A percentile compares a stretch with the other conserved stretches of the same genome.
phyloP scores from a whole-genome alignment of 345 rosid genomes.

The Microthlaspi erraticum region DNA sequence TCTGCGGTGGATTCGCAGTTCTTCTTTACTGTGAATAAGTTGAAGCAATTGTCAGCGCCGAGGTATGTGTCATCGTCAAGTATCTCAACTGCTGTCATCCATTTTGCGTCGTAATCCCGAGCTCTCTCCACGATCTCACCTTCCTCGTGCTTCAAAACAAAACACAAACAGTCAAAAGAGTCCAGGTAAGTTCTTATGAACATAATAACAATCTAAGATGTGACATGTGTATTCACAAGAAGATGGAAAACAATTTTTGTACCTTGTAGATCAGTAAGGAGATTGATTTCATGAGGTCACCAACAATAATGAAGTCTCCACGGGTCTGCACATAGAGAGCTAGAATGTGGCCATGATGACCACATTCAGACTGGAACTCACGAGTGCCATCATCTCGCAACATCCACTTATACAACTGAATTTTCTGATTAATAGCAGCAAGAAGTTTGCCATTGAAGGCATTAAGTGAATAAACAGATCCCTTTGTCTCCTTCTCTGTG shows the following conservation, averaged over 20 bases:
- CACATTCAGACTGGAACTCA: slow-evolving; percentile 90
- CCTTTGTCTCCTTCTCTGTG: slow-evolving; percentile 92
- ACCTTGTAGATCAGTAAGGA: slow-evolving; percentile 90
- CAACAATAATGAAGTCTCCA: slow-evolving; percentile 93
- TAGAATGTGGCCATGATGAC: slow-evolving; percentile 89
- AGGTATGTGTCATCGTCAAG: slow-evolving; percentile 85
- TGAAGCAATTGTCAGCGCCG: slow-evolving; percentile 84
- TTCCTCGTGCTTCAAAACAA: slow-evolving; percentile 74
- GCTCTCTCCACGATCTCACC: slow-evolving; percentile 92
- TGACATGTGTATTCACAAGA: background rate
- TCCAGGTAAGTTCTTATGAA: background rate
- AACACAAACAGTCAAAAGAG: slow-evolving; percentile 8
- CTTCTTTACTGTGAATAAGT: slow-evolving; percentile 79
- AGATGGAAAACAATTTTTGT: slow-evolving; percentile 10
- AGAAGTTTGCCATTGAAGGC: slow-evolving; percentile 93
- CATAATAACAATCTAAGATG: slow-evolving; percentile 7
- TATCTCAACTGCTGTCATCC: slow-evolving; percentile 96
- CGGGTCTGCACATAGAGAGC: slow-evolving; percentile 92
- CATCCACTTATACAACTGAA: slow-evolving; percentile 95
- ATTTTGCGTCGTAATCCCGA: slow-evolving; percentile 83
- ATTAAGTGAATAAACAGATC: slow-evolving; percentile 83
- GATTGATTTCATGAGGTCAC: slow-evolving; percentile 95
- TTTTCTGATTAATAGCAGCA: slow-evolving; percentile 91
- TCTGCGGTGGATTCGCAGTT: slow-evolving; percentile 89
- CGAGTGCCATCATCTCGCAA: slow-evolving; percentile 83